phyloP scores from a whole-genome alignment of 352 stramenopile genomes.

The Phytophthora tentaculata region DNA sequence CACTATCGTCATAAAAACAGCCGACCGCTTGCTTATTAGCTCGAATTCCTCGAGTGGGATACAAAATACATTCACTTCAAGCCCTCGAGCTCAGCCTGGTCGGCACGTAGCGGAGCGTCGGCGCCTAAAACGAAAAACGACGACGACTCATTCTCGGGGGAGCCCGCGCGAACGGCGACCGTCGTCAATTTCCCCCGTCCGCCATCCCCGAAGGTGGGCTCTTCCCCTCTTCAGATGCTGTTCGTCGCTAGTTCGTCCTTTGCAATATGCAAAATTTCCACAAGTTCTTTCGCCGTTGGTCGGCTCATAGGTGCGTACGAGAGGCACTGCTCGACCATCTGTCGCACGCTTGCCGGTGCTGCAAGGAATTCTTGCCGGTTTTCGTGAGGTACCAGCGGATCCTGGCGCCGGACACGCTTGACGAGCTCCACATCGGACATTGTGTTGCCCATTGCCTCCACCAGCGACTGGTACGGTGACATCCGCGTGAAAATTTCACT shows the following conservation, averaged over 20 bases:
- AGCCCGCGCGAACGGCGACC: slow-evolving; percentile 29
- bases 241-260: slow-evolving; percentile 42
- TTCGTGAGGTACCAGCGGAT: slow-evolving; percentile 53
- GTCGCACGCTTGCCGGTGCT: slow-evolving; percentile 45
- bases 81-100: slow-evolving; percentile 17
- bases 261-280: slow-evolving; percentile 48
- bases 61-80: slow-evolving; percentile 43
- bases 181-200: slow-evolving; percentile 25
- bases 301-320: slow-evolving; percentile 58
- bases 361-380: slow-evolving; percentile 47
- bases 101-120: slow-evolving; percentile 16
- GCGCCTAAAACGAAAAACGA: slow-evolving; percentile 38
- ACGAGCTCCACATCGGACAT: slow-evolving; percentile 59
- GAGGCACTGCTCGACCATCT: slow-evolving; percentile 55
- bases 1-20: slow-evolving; percentile 6
- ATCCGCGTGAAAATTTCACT: slow-evolving; percentile 63
- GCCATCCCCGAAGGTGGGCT: slow-evolving; percentile 25
- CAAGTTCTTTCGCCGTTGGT: slow-evolving; percentile 55
- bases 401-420: slow-evolving; percentile 40
- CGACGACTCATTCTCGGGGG: slow-evolving; percentile 34
- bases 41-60: slow-evolving; percentile 15
- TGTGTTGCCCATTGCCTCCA: slow-evolving; percentile 58
- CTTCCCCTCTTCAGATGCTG: slow-evolving; percentile 39
- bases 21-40: slow-evolving; percentile 24
- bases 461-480: slow-evolving; percentile 52